phyloP scores from a whole-genome alignment of 2,329 filamentous ascomycete genomes.

The Cladosporium sp. region DNA sequence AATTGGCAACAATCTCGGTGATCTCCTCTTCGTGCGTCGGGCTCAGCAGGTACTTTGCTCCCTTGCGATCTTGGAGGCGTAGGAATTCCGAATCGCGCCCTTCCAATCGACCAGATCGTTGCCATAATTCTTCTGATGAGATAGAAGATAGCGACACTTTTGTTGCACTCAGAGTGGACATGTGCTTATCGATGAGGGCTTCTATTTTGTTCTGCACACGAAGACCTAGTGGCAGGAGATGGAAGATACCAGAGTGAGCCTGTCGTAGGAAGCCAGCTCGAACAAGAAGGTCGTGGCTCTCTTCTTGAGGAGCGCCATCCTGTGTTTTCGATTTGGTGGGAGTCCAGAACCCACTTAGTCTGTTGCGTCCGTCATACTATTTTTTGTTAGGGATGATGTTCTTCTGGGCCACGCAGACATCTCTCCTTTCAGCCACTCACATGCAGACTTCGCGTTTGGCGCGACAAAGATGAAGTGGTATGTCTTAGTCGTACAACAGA shows the following conservation, averaged over 20 bases:
- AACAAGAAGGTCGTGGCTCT: conserved; percentile 48
- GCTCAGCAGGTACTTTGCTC: conserved; percentile 72
- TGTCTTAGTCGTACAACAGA: conserved; percentile 4
- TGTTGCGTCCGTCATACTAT: conserved; percentile 59
- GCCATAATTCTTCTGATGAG: conserved; percentile 83
- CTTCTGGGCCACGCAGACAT: not conserved
- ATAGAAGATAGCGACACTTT: conserved; percentile 82
- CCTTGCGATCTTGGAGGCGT: conserved; percentile 75
- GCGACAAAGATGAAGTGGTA: not conserved
- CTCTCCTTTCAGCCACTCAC: conserved; percentile 14
- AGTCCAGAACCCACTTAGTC: conserved; percentile 76
- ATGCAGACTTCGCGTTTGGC: conserved; percentile 17
- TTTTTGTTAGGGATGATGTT: conserved; percentile 6
- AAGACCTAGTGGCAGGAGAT: conserved; percentile 82
- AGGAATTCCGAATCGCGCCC: conserved; percentile 64
- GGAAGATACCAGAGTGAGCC: conserved; percentile 88
- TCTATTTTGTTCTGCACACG: conserved; percentile 90
- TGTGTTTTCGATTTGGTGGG: conserved; percentile 55
- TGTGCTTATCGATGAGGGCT: conserved; percentile 81
- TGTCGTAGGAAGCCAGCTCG: conserved; percentile 54
- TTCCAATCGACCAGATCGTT: conserved; percentile 77
- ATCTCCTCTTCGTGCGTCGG: conserved; percentile 98
- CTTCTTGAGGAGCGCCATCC: conserved; percentile 59
- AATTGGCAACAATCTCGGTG: conserved; percentile 72
- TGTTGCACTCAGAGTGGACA: conserved; percentile 74